Base-by-base conservation (phyloP, 768 basidiomycete genomes). In the Tulasnella calospora region DNA sequence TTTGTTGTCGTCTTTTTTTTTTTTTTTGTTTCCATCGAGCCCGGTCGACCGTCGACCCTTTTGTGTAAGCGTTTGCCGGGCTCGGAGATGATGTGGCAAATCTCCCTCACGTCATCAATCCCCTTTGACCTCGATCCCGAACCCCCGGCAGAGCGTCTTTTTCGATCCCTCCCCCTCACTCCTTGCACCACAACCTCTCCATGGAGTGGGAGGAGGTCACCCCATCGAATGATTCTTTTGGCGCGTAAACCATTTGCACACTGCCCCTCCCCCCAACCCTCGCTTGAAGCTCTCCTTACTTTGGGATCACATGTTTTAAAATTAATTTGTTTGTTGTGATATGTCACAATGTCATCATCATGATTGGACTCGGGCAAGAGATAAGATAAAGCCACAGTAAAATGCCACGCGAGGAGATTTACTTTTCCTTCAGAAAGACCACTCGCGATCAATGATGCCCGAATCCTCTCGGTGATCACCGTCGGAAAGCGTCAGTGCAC, bases 151-250 rank as follows among this genome's bases (percentile, higher is more conserved):
- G 61, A 33, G 61, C 61, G 61, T 35, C 30, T 51, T 51, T 19
- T 15, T n/a, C 23, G 23, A 23, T n/a, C n/a, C n/a, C 51, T 35
- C 61, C 61, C 33, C 61, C 33, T 67, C 61, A 17, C 61, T 27
- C 27, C 33, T 15, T 2, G 61, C 61, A 67, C 61, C 61, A 67
- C 44, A 44, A 15, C 33, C 30, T 61, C 17, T 17, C 46, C 23
- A 51, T 51, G 61, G 61, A 67, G 61, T 67, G 61, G 61, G 61
- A 33, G 61, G 61, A 67, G 61, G 61, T 35, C 30, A 67, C 61
- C 30, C 13, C 30, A 35, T 15, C 5, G n/a, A n/a, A 35, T 67
- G 61, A 67, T 67, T 67, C 61, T 27, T 67, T 5, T 35, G 30
- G 4, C 61, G 51, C 51, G 51, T 35, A 35, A 67, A 67, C 61